Base-by-base conservation (phyloP, 495 filamentous ascomycete species). In the Annulohypoxylon maeteangense region DNA sequence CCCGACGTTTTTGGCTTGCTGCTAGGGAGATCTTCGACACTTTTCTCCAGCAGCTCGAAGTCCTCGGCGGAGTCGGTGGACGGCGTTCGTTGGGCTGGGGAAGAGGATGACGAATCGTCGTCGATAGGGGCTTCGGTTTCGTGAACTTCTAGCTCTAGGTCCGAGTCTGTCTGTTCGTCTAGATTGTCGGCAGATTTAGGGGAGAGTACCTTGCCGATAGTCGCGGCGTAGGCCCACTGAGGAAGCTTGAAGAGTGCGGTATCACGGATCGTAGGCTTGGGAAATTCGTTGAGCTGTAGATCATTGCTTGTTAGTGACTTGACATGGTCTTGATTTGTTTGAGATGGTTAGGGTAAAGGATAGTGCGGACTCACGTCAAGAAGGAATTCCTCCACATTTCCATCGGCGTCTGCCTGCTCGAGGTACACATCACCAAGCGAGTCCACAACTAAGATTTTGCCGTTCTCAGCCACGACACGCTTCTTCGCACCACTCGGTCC, bases 401-500 rank as follows among this genome's bases (percentile, higher is more conserved):
- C 96, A 6, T 97, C 91, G 74, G 95, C 93, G 29, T 91, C 91
- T 71, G 91, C 89, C 68, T 97, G 92, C 75, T 98, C 93, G 12
- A 99, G 83, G 79, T 91, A 99, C 23, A 99, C 95, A 76, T 96
- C 93, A 6, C 95, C 95, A 16, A 89, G 81, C 0, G 92, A 92
- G 80, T 99, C 95, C 6, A 99, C 95, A 66, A 99, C 91, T 40
- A 98, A 79, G 0, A 95, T 85, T 81, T 99, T 99, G 44, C 95
- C 95, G 76, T 99, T 99, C 83, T 97, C 91, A 1, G 94, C 94
- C 25, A 93, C 87, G 18, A 98, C 91, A 10, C 89, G 82, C 85
- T 93, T 95, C 79, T 91, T 92, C 40, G 91, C 82, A 1, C 93
- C 93, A 0, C 67, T 86, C 72, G 67, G 91, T 72, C 78, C 85